phyloP scores from a whole-genome alignment of 2,329 filamentous ascomycete genomes.

The Pseudogymnoascus sp. region DNA sequence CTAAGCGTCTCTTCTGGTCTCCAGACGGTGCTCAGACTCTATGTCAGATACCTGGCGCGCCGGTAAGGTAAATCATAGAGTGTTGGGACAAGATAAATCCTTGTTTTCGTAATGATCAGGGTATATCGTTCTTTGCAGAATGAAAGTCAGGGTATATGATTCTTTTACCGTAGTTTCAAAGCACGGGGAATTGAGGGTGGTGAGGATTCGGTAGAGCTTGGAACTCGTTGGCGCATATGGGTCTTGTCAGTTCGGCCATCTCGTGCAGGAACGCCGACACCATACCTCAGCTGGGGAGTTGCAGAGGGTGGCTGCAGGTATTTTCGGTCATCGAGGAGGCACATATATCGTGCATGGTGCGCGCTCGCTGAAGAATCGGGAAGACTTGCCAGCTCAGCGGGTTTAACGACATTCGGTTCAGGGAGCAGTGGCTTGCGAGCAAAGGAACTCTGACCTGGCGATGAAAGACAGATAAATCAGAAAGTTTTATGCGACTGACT shows the following conservation, averaged over 20 bases:
- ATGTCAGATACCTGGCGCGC: too few relatives aligned
- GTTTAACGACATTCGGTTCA: not conserved
- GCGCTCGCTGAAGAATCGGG: not conserved
- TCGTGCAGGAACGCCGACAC: not conserved
- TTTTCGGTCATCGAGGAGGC: not conserved
- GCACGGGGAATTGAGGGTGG: not conserved
- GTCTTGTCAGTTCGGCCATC: not conserved
- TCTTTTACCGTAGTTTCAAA: too few relatives aligned
- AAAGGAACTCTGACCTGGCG: not conserved
- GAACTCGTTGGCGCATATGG: not conserved
- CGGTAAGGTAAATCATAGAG: too few relatives aligned
- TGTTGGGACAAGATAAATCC: too few relatives aligned
- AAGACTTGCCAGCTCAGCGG: not conserved
- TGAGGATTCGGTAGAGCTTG: too few relatives aligned
- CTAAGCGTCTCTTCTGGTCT: too few relatives aligned
- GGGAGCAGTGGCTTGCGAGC: not conserved
- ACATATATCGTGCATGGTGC: not conserved
- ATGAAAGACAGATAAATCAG: not conserved
- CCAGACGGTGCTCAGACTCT: too few relatives aligned
- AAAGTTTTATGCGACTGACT: not conserved
- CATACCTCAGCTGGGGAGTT: not conserved
- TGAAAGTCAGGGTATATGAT: too few relatives aligned
- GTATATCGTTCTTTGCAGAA: too few relatives aligned
- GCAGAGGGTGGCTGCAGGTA: not conserved
- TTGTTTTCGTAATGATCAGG: too few relatives aligned